Evolutionary conservation across 192 early-diverging fungal species (phyloP), one percentile per base, ranked within the genome.

Genomic region (Gamsiella multidivaricata): DNA sequence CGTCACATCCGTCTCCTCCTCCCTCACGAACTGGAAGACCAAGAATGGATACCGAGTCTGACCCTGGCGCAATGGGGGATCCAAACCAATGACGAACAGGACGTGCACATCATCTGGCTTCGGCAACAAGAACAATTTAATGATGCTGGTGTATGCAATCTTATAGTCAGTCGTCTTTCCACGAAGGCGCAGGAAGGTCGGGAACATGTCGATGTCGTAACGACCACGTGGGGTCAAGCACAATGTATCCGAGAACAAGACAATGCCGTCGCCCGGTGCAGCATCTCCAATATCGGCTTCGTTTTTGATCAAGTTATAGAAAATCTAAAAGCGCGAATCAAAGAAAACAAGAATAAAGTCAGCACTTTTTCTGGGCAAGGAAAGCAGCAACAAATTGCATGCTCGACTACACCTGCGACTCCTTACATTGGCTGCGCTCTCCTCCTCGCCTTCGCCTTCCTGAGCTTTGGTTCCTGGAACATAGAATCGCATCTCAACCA

Each of bases 131-230:
- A 97, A 96, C 61, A 99, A 62, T 54, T 90, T 88, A 68, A 89
- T 88, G 29, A 99, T 91, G 54, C 86, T 92, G 33, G 84, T 88
- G 84, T 96, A 97, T 43, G 91, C 84, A 62, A 99, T 93, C 83
- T 96, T 95, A 88, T 98, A 99, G 79, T 99, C 97, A 87, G 98
- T 95, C 2, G 96, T 94, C 80, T 97, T 97, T 65, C 97, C 97
- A 34, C 96, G 95, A 45, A 99, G 86, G 43, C 97, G 94, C 70
- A 99, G 82, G 67, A 96, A 97, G 28, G 87, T 83, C 33, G 90
- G 87, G 80, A 94, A 94, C 89, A 99, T 91, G 76, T 97, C 95
- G 63, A 99, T 91, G 58, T 94, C 90, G 86, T 96, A 99, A 54
- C 97, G 94, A 37, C 96, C 96, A 90, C 92, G 95, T 61, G 97